These are phyloP conservation scores for Arthrobotrys megalospora DNA, from an alignment of 2,329 filamentous ascomycete genomes.

Conservation along the genomic window DNA sequence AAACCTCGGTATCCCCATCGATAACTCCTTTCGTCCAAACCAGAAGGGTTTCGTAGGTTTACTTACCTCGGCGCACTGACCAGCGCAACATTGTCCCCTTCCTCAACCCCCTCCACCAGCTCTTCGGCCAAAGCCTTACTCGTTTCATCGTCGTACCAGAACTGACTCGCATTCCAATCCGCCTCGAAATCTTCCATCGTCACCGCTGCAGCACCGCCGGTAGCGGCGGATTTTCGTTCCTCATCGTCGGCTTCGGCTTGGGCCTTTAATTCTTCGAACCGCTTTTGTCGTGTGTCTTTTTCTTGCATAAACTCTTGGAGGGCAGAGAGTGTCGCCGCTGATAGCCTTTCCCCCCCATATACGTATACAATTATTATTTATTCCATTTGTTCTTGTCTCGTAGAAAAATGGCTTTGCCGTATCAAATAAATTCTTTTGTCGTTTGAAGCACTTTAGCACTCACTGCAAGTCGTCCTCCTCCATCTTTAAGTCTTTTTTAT, in stretches of 20 bases:
- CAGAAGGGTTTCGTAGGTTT: background rate
- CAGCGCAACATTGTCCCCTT: constrained; percentile 72
- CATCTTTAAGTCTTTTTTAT: constrained; percentile 57
- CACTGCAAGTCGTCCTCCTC: constrained; percentile 59
- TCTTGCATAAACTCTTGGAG: constrained; percentile 82
- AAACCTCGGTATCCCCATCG: constrained; percentile 26
- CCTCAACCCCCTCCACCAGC: constrained; percentile 75
- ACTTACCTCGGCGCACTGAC: constrained; percentile 57
- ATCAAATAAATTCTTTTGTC: background rate
- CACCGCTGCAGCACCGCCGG: constrained; percentile 64
- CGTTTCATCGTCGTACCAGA: constrained; percentile 85
- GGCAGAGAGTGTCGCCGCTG: constrained; percentile 77
- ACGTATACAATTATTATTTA: constrained; percentile 5
- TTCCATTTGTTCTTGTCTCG: background rate
- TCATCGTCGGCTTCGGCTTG: constrained; percentile 74
- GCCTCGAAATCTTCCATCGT: constrained; percentile 81
- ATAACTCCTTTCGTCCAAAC: background rate
- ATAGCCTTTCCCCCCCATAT: constrained; percentile 69
- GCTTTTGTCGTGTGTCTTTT: constrained; percentile 76
- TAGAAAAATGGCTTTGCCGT: background rate
- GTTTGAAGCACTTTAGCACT: constrained; percentile 31
- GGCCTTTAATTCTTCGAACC: constrained; percentile 78
- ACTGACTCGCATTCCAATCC: constrained; percentile 87
- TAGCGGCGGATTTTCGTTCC: constrained; percentile 60
- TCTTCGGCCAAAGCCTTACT: constrained; percentile 76